phyloP scores from a whole-genome alignment of 495 filamentous ascomycete genomes.

The Annulohypoxylon bovei region DNA sequence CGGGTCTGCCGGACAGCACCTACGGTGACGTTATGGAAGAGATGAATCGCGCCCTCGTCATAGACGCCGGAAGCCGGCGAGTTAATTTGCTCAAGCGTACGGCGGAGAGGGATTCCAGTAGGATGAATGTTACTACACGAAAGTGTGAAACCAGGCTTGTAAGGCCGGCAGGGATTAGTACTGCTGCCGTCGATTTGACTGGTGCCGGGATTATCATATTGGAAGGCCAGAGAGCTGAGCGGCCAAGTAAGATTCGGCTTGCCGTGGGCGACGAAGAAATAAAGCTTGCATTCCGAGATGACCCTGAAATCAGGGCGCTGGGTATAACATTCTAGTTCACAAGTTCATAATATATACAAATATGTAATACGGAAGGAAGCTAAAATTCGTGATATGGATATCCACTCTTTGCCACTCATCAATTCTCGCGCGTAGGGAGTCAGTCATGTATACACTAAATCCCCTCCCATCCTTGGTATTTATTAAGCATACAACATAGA shows the following conservation, averaged over 20 bases:
- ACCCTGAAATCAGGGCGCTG: conserved; percentile 82
- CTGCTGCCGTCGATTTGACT: conserved; percentile 80
- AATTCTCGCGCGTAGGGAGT: neutral
- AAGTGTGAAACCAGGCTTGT: conserved; percentile 15
- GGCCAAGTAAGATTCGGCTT: conserved; percentile 85
- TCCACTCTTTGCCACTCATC: neutral
- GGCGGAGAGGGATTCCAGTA: conserved; percentile 6
- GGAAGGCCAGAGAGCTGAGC: conserved; percentile 79
- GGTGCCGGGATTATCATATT: conserved; percentile 88
- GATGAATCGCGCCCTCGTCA: conserved; percentile 73
- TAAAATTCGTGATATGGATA: conserved; percentile 5
- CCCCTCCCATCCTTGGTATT: neutral
- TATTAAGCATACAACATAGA: neutral
- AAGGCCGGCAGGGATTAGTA: conserved; percentile 72
- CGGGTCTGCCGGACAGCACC: conserved; percentile 85
- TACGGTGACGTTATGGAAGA: conserved; percentile 94
- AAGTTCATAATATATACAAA: conserved; percentile 7
- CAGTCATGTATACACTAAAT: neutral
- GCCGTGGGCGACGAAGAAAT: conserved; percentile 91
- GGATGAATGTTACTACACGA: neutral
- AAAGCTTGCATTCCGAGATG: conserved; percentile 84
- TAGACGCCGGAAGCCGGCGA: conserved; percentile 65
- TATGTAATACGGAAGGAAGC: too few relatives aligned
- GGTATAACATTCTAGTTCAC: conserved; percentile 57
- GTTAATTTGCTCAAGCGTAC: conserved; percentile 41